These are phyloP conservation scores for Phytophthora melonis DNA, from an alignment of 352 stramenopile genomes.

Conservation along the genomic window DNA sequence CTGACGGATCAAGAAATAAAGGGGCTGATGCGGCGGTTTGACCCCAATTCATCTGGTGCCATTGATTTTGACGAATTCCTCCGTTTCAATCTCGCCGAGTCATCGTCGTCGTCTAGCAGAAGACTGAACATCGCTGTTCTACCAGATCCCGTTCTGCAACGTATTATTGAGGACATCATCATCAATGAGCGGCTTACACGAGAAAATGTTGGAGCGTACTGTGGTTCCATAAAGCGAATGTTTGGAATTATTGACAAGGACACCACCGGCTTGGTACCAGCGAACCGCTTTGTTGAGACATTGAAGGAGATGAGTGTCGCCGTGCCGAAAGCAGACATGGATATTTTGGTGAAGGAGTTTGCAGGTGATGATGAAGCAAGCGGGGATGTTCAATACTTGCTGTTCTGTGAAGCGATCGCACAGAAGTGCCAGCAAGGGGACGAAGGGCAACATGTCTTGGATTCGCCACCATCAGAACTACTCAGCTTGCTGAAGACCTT, in stretches of 20 bases:
- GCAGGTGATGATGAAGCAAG: constrained; percentile 30
- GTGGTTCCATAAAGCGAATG: constrained; percentile 79
- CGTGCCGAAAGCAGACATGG: constrained; percentile 49
- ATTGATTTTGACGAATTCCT: constrained; percentile 84
- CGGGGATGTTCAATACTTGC: constrained; percentile 54
- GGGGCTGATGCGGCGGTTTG: constrained; percentile 80
- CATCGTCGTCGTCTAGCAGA: constrained; percentile 58
- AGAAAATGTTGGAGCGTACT: constrained; percentile 58
- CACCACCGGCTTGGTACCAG: constrained; percentile 56
- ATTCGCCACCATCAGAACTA: constrained; percentile 51
- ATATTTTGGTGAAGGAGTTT: constrained; percentile 58
- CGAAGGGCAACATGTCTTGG: constrained; percentile 28
- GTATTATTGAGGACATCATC: constrained; percentile 61
- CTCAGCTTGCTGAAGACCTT: constrained; percentile 64
- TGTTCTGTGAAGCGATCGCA: constrained; percentile 69
- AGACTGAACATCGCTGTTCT: constrained; percentile 35
- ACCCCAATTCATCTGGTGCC: constrained; percentile 69
- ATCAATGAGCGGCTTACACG: constrained; percentile 57
- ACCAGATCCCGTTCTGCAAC: constrained; percentile 43
- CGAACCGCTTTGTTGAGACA: constrained; percentile 60
- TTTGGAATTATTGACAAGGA: constrained; percentile 86
- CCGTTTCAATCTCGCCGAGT: constrained; percentile 77
- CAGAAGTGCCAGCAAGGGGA: constrained; percentile 52
- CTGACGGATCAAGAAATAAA: constrained; percentile 82
- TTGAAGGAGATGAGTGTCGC: constrained; percentile 71